These are phyloP conservation scores for Skeletonema costatum DNA, from an alignment of 108 stramenopile genomes.

Conservation along the genomic window DNA sequence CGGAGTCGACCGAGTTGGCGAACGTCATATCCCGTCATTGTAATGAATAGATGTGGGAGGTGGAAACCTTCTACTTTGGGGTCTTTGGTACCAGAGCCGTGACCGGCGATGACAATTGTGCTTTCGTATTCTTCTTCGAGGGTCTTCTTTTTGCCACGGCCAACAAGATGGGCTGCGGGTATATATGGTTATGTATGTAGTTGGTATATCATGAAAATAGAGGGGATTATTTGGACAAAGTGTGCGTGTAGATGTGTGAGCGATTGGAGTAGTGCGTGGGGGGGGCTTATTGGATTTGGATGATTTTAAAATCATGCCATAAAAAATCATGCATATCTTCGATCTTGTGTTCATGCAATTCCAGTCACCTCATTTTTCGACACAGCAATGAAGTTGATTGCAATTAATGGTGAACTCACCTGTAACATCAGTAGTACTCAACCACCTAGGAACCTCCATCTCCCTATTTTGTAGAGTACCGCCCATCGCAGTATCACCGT, in stretches of 20 bases:
- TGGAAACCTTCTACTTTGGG: slow-evolving; percentile 27
- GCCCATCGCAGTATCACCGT: slow-evolving; percentile 3
- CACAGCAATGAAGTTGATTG: not conserved
- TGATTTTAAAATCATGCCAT: not conserved
- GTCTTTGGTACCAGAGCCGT: slow-evolving; percentile 21
- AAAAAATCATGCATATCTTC: not conserved
- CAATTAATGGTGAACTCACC: slow-evolving; percentile 18
- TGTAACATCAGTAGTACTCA: slow-evolving; percentile 35
- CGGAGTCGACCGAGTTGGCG: slow-evolving; percentile 40
- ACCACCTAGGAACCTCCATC: slow-evolving; percentile 46
- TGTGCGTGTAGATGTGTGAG: not conserved
- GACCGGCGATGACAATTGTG: slow-evolving; percentile 35
- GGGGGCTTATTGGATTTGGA: slow-evolving; percentile 1
- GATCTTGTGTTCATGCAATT: not conserved
- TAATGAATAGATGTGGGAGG: slow-evolving; percentile 28
- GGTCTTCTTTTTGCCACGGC: slow-evolving; percentile 16
- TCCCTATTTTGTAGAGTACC: slow-evolving; percentile 14
- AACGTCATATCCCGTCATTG: slow-evolving; percentile 24
- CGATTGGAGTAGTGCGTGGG: not conserved
- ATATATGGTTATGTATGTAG: not conserved
- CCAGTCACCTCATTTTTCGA: not conserved
- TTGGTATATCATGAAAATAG: not conserved
- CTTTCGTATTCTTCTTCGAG: slow-evolving; percentile 47
- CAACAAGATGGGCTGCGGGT: slow-evolving; percentile 20
- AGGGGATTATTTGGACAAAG: not conserved